These are phyloP conservation scores for Calonectria pseudoreteaudii DNA, from an alignment of 2,329 filamentous ascomycete genomes.

Conservation along the genomic window DNA sequence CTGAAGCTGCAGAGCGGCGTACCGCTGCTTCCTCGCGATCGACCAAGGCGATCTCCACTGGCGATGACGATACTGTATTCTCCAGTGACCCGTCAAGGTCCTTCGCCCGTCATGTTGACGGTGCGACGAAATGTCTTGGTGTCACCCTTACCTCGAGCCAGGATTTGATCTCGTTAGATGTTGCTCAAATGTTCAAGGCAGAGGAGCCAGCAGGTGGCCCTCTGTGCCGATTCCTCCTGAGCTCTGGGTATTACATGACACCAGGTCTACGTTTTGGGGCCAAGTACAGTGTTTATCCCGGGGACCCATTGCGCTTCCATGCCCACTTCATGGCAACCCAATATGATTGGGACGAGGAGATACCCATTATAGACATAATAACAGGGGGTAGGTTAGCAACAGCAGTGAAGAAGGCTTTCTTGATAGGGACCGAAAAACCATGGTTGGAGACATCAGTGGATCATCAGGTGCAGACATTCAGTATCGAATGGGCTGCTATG, in stretches of 20 bases:
- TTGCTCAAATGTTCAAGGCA: constrained; percentile 23
- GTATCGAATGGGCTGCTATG: constrained; percentile 95
- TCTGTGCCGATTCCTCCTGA: constrained; percentile 84
- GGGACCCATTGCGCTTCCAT: constrained; percentile 94
- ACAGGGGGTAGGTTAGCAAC: constrained; percentile 90
- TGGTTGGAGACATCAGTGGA: constrained; percentile 47
- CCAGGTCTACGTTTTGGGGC: constrained; percentile 95
- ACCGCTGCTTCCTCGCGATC: constrained; percentile 22
- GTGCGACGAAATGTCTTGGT: constrained; percentile 38
- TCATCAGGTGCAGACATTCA: constrained; percentile 76
- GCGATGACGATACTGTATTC: constrained; percentile 30
- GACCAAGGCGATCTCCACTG: constrained; percentile 11
- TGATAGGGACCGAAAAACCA: constrained; percentile 78
- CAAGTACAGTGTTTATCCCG: constrained; percentile 94
- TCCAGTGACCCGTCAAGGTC: constrained; percentile 34
- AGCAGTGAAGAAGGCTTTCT: constrained; percentile 94
- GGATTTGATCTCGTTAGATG: constrained; percentile 41
- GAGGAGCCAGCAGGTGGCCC: constrained; percentile 54
- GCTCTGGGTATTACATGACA: constrained; percentile 85
- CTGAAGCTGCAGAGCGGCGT: constrained; percentile 41
- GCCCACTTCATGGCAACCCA: constrained; percentile 92
- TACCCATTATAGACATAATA: constrained; percentile 86
- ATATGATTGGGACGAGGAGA: constrained; percentile 87
- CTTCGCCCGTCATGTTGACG: constrained; percentile 22
- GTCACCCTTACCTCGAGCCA: constrained; percentile 53